These are phyloP conservation scores for Magnaporthales sp. DNA, from an alignment of 2,329 filamentous ascomycete genomes.

Conservation along the genomic window DNA sequence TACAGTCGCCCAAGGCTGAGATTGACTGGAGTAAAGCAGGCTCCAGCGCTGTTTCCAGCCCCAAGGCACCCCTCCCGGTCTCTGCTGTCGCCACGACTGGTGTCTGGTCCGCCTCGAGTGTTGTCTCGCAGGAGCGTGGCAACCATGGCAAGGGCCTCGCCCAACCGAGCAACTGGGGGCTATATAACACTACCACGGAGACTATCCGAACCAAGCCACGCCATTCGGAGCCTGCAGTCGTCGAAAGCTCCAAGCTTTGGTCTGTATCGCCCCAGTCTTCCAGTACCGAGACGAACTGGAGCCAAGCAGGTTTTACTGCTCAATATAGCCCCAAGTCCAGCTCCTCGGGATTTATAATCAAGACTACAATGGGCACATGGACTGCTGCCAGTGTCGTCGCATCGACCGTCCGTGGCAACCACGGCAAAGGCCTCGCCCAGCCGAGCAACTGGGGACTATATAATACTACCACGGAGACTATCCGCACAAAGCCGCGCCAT, in stretches of 20 bases:
- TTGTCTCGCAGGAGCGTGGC: not conserved
- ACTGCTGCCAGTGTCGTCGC: not conserved
- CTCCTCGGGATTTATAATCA: conserved; percentile 17
- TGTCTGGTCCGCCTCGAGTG: not conserved
- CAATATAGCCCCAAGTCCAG: conserved; percentile 6
- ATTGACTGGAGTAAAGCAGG: conserved; percentile 1
- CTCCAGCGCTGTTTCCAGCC: not conserved
- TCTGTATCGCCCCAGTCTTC: not conserved
- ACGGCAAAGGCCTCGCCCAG: conserved; percentile 22
- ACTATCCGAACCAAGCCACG: conserved; percentile 20
- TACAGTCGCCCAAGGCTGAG: not conserved
- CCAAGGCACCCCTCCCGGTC: not conserved
- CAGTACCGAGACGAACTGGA: not conserved
- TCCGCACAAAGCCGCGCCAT: conserved; percentile 18
- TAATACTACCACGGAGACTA: conserved; percentile 13
- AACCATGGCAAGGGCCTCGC: conserved; percentile 9
- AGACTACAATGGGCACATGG: conserved; percentile 7
- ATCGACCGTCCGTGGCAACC: conserved; percentile 1
- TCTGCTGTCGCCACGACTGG: not conserved
- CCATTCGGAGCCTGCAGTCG: conserved; percentile 15
- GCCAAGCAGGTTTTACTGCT: not conserved
- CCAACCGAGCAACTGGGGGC: conserved; percentile 11
- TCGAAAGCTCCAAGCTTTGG: conserved; percentile 19
- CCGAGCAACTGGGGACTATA: conserved; percentile 26
- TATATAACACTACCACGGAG: conserved; percentile 20